Percentiles rank a stretch among this genome's conserved stretches.
These are phyloP conservation scores for Ceratorhiza oryzae-sativae DNA, from an alignment of 1,284 basidiomycete species.

Conservation along the genomic window DNA sequence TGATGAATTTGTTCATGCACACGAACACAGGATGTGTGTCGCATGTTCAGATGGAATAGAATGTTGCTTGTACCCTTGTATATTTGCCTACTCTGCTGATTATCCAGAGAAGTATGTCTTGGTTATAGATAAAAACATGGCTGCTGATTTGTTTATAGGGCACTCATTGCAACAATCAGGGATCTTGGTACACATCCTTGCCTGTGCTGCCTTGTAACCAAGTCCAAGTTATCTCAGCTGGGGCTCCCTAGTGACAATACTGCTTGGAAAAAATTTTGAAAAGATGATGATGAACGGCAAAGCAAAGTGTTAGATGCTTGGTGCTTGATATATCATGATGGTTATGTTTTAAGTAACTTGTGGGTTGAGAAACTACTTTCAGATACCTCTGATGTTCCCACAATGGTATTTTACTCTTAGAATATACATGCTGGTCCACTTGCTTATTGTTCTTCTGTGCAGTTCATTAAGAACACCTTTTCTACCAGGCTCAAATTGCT, in stretches of 20 bases:
- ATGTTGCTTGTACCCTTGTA: slow-evolving; percentile 42
- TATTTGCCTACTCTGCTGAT: slow-evolving; percentile 48
- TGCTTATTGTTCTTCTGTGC: not conserved
- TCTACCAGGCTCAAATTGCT: not conserved
- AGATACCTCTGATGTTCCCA: slow-evolving; percentile 42
- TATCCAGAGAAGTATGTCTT: slow-evolving; percentile 51
- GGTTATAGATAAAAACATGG: not conserved
- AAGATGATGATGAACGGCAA: not conserved
- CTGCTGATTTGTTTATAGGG: slow-evolving; percentile 43
- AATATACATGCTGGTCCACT: not conserved
- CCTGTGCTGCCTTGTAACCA: slow-evolving; percentile 47
- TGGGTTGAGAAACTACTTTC: slow-evolving; percentile 42
- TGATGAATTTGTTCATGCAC: slow-evolving; percentile 48
- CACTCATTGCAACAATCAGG: slow-evolving; percentile 51
- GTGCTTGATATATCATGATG: slow-evolving; percentile 41
- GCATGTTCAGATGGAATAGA: slow-evolving; percentile 44
- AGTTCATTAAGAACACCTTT: slow-evolving; percentile 45
- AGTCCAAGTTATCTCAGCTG: slow-evolving; percentile 5
- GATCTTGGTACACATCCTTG: slow-evolving; percentile 51
- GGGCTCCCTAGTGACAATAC: not conserved
- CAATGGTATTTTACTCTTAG: slow-evolving; percentile 38
- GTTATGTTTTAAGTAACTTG: slow-evolving; percentile 39
- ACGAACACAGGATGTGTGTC: slow-evolving; percentile 47
- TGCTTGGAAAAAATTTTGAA: not conserved
- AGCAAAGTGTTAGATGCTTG: slow-evolving; percentile 36